phyloP scores from a whole-genome alignment of 208 protist genomes.

The Angomonas desouzai region DNA sequence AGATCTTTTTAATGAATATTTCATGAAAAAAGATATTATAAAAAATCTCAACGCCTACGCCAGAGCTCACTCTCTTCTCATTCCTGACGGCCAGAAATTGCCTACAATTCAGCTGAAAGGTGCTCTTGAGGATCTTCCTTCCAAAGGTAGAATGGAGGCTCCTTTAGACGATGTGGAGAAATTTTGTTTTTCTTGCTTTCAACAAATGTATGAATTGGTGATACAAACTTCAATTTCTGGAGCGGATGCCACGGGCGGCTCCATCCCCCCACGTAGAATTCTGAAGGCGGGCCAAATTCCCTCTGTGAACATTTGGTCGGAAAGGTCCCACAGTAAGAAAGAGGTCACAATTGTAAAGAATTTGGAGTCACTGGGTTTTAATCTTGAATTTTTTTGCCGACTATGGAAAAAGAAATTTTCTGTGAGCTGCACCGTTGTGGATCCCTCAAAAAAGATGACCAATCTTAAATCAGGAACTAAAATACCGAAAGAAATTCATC shows the following conservation, averaged over 20 bases:
- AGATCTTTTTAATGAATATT: not conserved
- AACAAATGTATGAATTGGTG: constrained; percentile 45
- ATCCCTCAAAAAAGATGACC: constrained; percentile 44
- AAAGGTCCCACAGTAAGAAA: constrained; percentile 46
- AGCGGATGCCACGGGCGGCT: constrained; percentile 20
- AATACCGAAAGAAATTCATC: constrained; percentile 47
- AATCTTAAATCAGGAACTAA: constrained; percentile 60
- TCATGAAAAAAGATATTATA: constrained; percentile 5
- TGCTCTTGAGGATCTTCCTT: constrained; percentile 23
- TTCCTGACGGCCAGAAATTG: constrained; percentile 3
- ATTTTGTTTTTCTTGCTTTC: constrained; percentile 33
- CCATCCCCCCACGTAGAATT: constrained; percentile 25
- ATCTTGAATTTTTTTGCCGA: constrained; percentile 34
- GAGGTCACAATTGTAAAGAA: constrained; percentile 57
- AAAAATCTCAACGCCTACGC: constrained; percentile 2
- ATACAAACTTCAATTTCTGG: constrained; percentile 43
- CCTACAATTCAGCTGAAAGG: constrained; percentile 42
- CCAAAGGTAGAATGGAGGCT: constrained; percentile 20
- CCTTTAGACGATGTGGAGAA: constrained; percentile 34
- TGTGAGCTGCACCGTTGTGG: constrained; percentile 42
- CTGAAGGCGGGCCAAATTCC: constrained; percentile 38
- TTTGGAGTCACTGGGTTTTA: constrained; percentile 57
- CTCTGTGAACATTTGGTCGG: constrained; percentile 37
- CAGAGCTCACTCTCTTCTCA: constrained; percentile 9
- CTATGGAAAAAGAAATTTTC: constrained; percentile 63